phyloP scores from a whole-genome alignment of 1,284 basidiomycete species.

The Thelephora terrestris region DNA sequence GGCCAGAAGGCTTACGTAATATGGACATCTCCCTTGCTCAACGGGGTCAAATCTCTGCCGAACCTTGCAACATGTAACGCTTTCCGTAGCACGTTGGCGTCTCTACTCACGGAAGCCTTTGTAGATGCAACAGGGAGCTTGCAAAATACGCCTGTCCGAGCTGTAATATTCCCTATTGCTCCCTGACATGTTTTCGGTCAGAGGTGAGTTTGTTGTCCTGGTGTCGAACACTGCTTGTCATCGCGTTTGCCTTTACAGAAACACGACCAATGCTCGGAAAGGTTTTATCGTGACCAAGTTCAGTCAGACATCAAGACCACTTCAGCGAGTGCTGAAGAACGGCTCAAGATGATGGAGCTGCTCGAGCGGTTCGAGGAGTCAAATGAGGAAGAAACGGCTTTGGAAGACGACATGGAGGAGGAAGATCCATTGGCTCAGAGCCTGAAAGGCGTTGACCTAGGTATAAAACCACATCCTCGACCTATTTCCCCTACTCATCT shows the following conservation, averaged over 20 bases:
- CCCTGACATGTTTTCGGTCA: constrained; percentile 66
- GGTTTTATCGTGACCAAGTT: constrained; percentile 65
- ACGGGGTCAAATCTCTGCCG: no score
- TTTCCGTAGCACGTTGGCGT: no score
- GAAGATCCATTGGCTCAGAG: constrained; percentile 38
- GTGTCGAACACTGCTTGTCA: not conserved
- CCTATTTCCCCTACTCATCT: constrained; percentile 1
- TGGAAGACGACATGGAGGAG: constrained; percentile 25
- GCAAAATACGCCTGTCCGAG: constrained; percentile 70
- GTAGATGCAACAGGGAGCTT: constrained; percentile 64
- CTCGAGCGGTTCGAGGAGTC: constrained; percentile 64
- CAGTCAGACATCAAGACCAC: constrained; percentile 46
- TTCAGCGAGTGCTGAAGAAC: constrained; percentile 43
- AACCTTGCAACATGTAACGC: no score
- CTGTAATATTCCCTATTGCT: constrained; percentile 76
- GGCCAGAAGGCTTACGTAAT: no score
- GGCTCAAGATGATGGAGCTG: constrained; percentile 54
- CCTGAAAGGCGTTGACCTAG: constrained; percentile 49
- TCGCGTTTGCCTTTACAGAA: constrained; percentile 24
- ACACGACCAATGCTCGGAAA: constrained; percentile 65
- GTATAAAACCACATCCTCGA: constrained; percentile 25
- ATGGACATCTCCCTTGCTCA: no score
- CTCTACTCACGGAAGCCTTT: no score
- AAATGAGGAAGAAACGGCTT: constrained; percentile 26
- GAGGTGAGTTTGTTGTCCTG: constrained; percentile 32